Percentiles rank a stretch among this genome's conserved stretches.
Evolutionary conservation across 1,139 yeast genomes (phyloP).

Genomic region (Arxiozyma bovina): DNA sequence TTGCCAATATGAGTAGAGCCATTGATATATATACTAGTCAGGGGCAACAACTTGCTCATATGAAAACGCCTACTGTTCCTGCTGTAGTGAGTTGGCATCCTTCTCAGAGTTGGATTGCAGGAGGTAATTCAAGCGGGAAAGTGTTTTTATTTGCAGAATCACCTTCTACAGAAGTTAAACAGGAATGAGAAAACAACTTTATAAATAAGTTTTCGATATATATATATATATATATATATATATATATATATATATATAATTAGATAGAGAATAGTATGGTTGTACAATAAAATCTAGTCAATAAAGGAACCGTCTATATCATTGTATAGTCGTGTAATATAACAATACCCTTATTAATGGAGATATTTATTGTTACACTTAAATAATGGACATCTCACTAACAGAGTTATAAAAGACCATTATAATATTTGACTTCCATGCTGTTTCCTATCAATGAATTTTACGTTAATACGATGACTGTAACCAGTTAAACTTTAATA

Average conservation of each 20-base stretch:
- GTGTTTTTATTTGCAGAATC: constrained; percentile 45
- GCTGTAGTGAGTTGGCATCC: constrained; percentile 83
- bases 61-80: constrained; percentile 74
- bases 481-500: no score
- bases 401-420: no score
- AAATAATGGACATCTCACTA: no score
- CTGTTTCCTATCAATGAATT: no score
- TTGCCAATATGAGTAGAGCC: constrained; percentile 86
- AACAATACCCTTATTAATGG: neutral
- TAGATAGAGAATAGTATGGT: neutral
- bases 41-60: constrained; percentile 71
- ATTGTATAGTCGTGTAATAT: neutral
- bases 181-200: neutral
- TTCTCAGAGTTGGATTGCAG: constrained; percentile 78
- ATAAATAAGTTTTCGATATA: neutral
- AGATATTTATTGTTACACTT: no score
- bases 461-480: no score
- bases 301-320: neutral
- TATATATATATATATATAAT: neutral
- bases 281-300: neutral
- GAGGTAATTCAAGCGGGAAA: constrained; percentile 95
- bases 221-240: neutral
- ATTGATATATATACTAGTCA: constrained; percentile 70
- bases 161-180: neutral
- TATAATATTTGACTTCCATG: no score